Conservation (phyloP, 1,284 basidiomycete genomes). For the Papiliotrema terrestris region DNA sequence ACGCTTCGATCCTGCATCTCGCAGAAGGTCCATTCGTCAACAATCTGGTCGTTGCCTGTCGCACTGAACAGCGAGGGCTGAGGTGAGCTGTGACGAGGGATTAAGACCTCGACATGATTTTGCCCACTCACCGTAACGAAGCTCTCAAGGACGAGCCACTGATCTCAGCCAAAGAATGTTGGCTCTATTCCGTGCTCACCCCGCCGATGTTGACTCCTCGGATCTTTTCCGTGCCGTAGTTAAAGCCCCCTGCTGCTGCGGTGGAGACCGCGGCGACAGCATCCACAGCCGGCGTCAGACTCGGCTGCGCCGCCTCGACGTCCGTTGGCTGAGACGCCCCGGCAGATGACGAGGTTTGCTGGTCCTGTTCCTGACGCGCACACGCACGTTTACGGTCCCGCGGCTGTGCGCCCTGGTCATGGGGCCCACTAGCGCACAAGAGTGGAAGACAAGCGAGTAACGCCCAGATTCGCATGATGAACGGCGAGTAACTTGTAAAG, state of each 20-base stretch:
- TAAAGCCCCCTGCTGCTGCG: background rate
- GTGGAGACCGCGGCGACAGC: background rate
- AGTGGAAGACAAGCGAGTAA: too few species aligned
- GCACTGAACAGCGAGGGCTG: conserved; percentile 74
- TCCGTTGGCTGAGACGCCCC: too few species aligned
- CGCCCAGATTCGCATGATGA: too few species aligned
- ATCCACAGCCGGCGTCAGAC: background rate
- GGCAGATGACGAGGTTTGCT: too few species aligned
- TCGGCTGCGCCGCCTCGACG: background rate
- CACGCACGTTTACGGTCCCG: too few species aligned
- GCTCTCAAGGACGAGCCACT: conserved; percentile 43
- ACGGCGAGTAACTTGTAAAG: too few species aligned
- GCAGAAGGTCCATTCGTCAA: conserved; percentile 80
- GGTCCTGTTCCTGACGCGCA: too few species aligned
- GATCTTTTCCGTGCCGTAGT: conserved; percentile 42
- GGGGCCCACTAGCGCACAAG: too few species aligned
- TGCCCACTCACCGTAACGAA: conserved; percentile 34
- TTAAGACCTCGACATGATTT: background rate
- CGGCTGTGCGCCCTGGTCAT: too few species aligned
- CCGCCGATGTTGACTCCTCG: conserved; percentile 49
- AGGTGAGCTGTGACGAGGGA: background rate
- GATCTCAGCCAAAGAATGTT: background rate
- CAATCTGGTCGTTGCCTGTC: conserved; percentile 61
- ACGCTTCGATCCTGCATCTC: conserved; percentile 41
- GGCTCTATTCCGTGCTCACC: conserved; percentile 20